phyloP scores from a whole-genome alignment of 2,329 filamentous ascomycete species.

The Penicillium freii region DNA sequence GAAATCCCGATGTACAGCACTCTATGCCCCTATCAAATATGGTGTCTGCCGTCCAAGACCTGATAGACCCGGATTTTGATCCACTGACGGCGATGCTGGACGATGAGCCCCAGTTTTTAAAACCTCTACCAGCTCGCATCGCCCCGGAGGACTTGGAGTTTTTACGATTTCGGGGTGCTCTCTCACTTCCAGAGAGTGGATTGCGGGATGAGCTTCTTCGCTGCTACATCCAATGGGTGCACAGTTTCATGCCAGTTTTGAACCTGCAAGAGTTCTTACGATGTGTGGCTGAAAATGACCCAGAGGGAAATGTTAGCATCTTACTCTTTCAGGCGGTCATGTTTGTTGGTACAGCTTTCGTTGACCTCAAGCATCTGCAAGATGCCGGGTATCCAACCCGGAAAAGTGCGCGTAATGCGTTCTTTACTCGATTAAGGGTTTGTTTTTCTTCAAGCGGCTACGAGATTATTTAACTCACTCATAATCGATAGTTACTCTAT shows the following conservation, averaged over 20 bases:
- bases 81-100: conserved; percentile 39
- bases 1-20: conserved; percentile 29
- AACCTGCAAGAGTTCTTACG: conserved; percentile 58
- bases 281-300: conserved; percentile 62
- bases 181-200: conserved; percentile 65
- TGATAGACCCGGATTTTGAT: conserved; percentile 41
- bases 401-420: conserved; percentile 75
- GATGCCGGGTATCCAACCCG: conserved; percentile 71
- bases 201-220: conserved; percentile 75
- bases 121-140: conserved; percentile 71
- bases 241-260: conserved; percentile 85
- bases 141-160: conserved; percentile 75
- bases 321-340: conserved; percentile 89
- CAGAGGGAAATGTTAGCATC: conserved; percentile 69
- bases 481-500: conserved; percentile 65
- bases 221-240: conserved; percentile 79
- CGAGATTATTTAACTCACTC: not conserved
- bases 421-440: conserved; percentile 80
- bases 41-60: conserved; percentile 39
- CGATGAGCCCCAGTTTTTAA: conserved; percentile 62
- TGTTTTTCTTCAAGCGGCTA: not conserved
- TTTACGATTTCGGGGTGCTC: conserved; percentile 73
- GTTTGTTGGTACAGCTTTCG: conserved; percentile 82
- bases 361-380: conserved; percentile 70
- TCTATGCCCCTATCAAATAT: conserved; percentile 39